Evolutionary conservation across 2,329 filamentous ascomycete genomes (phyloP), one percentile per base, ranked within the genome.

Genomic region (Delphinella strobiligena): DNA sequence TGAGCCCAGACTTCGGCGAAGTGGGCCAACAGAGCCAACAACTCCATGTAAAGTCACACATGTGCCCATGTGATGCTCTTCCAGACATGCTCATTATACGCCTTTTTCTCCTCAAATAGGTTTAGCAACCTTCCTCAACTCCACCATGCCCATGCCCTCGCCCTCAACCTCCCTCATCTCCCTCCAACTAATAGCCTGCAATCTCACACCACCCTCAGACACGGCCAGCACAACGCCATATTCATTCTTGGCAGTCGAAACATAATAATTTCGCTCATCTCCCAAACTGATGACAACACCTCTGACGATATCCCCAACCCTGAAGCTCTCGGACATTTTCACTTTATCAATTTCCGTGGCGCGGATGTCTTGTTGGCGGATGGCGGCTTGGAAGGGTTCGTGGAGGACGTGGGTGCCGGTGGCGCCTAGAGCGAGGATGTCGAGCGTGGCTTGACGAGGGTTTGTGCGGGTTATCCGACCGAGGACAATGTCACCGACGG

Each of bases 341-440:
- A 95, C 85, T 51, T 85, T 84, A 58, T 96, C 91, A 64, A 95
- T 94, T 65, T 98, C 91, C 14, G 91, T 94, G 3, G 87, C 86
- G 41, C 91, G 74, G 24, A 98, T 85, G 56, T 98, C 91, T 64
- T 96, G 89, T 46, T 52, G 57, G 5, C 56, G 50, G 24, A 60
- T 59, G 3, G 56, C 34, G 7, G 51, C 58, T 2, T 54, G 52
- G 34, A 60, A 54, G 10, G 53, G 38, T 18, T 57, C 54, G 27
- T 42, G 44, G 1, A 45, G 37, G 5, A 51, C 45, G 34, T 50
- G 45, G 31, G 51, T 47, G 43, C 51, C 54, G 5, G 42, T 41
- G 19, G 79, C 71, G 42, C 82, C 77, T 18, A 95, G 81, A 43
- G 89, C 81, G 44, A 94, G 72, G 50, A 96, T 95, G 16, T 82